Conservation (phyloP, 2,329 filamentous ascomycete genomes). For the Claviceps sp. region DNA sequence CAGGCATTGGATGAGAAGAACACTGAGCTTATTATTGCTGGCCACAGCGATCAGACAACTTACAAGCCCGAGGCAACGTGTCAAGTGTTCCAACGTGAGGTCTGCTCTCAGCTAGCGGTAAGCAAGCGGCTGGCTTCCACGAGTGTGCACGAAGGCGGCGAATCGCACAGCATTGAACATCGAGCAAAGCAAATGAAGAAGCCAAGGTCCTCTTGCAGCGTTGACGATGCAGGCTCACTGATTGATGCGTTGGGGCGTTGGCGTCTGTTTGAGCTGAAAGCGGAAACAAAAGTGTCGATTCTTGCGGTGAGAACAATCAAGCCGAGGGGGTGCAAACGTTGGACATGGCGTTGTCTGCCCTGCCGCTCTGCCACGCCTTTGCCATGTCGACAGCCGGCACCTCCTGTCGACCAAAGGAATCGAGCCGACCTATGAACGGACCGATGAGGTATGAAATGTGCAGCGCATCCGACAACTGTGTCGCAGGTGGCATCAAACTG, state of each 20-base stretch:
- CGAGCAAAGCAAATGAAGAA: not conserved
- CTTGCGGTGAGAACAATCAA: not conserved
- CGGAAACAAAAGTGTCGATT: conserved; percentile 1
- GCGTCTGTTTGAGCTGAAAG: not conserved
- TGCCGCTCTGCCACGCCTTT: not conserved
- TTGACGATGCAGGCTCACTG: not conserved
- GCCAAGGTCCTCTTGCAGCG: not conserved
- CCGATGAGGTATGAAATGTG: not conserved
- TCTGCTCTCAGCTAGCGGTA: too few relatives aligned
- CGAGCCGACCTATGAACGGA: not conserved
- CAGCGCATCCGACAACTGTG: not conserved
- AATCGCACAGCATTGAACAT: not conserved
- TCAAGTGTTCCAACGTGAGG: not conserved
- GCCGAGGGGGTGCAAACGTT: not conserved
- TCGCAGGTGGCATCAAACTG: not conserved
- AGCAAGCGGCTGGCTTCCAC: too few relatives aligned
- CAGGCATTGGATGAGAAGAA: not conserved
- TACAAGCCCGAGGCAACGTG: too few relatives aligned
- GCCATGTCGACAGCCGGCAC: not conserved
- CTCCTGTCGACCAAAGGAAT: not conserved
- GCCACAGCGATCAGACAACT: not conserved
- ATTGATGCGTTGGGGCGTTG: not conserved
- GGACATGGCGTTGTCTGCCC: not conserved
- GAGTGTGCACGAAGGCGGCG: not conserved
- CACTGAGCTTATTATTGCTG: not conserved